Evolutionary conservation across 2,329 filamentous ascomycete species (phyloP).

Genomic region (Pseudopithomyces maydicus): DNA sequence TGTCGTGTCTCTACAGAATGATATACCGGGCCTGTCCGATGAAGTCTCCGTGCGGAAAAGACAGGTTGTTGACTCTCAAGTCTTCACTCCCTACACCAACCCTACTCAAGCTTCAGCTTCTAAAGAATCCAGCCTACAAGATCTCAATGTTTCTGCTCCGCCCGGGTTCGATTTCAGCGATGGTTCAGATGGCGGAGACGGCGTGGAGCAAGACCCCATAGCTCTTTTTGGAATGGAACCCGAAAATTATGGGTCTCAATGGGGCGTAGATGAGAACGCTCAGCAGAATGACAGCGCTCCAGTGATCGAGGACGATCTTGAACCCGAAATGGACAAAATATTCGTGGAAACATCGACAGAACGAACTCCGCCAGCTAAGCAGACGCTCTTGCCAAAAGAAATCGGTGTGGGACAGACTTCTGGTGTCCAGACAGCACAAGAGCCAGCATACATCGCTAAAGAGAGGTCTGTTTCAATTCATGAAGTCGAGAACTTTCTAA

Average conservation of each 20-base stretch:
- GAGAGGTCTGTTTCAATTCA: background rate
- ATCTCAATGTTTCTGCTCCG: background rate
- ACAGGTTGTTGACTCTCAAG: background rate
- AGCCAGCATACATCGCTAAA: background rate
- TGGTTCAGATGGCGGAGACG: slow-evolving; percentile 9
- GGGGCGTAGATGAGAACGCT: slow-evolving; percentile 1
- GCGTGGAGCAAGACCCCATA: slow-evolving; percentile 5
- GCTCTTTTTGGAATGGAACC: slow-evolving; percentile 14
- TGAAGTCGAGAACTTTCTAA: background rate
- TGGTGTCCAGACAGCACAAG: background rate
- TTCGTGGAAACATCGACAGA: background rate
- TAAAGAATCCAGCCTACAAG: background rate
- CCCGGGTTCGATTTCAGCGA: background rate
- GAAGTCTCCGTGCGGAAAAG: background rate
- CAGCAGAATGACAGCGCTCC: background rate
- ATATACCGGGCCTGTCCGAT: background rate
- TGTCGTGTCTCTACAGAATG: background rate
- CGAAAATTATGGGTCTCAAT: slow-evolving; percentile 9
- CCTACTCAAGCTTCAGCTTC: background rate
- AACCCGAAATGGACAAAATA: background rate
- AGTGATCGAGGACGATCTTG: background rate
- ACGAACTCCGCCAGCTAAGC: background rate
- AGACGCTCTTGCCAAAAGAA: background rate
- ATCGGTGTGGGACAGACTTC: background rate
- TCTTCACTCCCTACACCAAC: background rate